Conservation (phyloP, 306 rosid species). For the Biancaea sappan region DNA sequence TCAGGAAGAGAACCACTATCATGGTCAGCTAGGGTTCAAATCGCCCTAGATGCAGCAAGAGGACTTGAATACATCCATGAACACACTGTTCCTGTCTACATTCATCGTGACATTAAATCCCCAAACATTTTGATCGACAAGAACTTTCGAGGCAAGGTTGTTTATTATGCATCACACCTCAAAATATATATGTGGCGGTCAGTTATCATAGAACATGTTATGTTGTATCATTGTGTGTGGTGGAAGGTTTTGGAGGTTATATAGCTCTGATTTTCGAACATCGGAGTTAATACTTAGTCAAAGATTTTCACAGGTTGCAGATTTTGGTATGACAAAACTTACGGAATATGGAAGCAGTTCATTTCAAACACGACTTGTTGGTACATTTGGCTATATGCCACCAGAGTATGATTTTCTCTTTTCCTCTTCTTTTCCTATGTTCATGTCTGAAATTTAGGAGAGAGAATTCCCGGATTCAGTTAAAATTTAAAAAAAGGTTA, state of each 20-base stretch:
- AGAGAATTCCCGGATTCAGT: no score
- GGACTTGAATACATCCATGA: conserved; percentile 85
- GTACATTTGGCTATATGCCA: conserved; percentile 85
- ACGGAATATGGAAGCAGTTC: conserved; percentile 67
- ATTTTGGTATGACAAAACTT: conserved; percentile 70
- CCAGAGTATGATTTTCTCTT: conserved; percentile 61
- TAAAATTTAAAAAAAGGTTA: no score
- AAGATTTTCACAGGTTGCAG: conserved; percentile 63
- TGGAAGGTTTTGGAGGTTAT: no score
- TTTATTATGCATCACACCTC: no score
- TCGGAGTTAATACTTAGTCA: background rate
- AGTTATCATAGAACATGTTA: no score
- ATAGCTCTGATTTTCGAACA: no score
- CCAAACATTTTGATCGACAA: conserved; percentile 80
- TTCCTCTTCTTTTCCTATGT: background rate
- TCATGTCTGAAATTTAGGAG: no score
- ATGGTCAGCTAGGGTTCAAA: conserved; percentile 74
- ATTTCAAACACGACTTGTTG: conserved; percentile 65
- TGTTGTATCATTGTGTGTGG: no score
- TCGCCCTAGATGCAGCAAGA: conserved; percentile 78
- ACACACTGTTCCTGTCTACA: conserved; percentile 82
- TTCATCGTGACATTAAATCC: conserved; percentile 73
- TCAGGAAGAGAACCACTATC: conserved; percentile 61
- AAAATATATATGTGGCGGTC: no score
- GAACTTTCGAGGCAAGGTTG: conserved; percentile 76